Evolutionary conservation across 2,329 filamentous ascomycete species (phyloP), one percentile per base, ranked within the genome.

Genomic region (Microdochium bolleyi): DNA sequence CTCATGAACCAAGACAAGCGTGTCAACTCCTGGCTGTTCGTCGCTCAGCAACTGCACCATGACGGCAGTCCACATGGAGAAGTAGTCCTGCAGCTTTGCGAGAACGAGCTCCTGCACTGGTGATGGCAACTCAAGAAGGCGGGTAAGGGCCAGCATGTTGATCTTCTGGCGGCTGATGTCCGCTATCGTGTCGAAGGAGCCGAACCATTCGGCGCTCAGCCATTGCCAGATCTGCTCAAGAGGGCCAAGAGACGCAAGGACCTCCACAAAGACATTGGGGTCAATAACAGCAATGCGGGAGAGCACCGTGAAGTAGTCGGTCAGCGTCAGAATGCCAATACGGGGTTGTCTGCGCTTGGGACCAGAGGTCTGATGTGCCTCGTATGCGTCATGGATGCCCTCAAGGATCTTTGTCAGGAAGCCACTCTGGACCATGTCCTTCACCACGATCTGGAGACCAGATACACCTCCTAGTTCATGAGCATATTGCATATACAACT

Each of bases 251-350:
- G 72, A 70, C 19, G 68, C 67, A 19, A 86, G 67, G 67, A 83
- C 72, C 19, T 80, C 74, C 3, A 85, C 72, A 58, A 96, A 87
- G 2, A 88, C 73, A 2, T 70, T 70, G 1, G 92, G 89, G 37
- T 87, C 87, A 1, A 85, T 84, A 2, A 95, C 72, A 0, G 85
- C 82, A 16, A 97, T 78, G 1, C 92, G 86, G 2, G 89, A 85
- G 2, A 99, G 76, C 2, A 97, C 83, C 3, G 83, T 81, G 63
- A 95, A 87, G 66, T 95, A 96, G 64, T 96, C 89, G 0, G 88
- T 88, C 63, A 96, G 84, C 1, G 88, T 85, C 11, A 91, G 78
- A 13, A 84, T 83, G 60, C 87, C 86, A 32, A 96, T 80, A 27
- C 82, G 80, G 41, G 84, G 80, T 21, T 82, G 76, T 58, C 80